Base-by-base conservation (phyloP, 2,329 filamentous ascomycete species). In the Pseudogymnoascus sp. region DNA sequence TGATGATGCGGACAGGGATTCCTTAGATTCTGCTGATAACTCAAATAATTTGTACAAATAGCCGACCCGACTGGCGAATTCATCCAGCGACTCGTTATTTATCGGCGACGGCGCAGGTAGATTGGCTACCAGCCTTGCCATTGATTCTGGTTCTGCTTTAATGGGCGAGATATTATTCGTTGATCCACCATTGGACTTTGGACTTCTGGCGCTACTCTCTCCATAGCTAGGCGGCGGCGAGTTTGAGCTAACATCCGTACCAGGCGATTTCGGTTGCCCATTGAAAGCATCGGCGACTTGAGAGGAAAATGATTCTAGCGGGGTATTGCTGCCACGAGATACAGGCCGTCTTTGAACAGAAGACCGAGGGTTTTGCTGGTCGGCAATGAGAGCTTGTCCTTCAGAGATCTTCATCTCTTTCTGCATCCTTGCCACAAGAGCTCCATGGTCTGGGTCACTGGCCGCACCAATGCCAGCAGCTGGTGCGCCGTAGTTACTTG, bases 1-100 rank as follows among this genome's bases (percentile, higher is more conserved):
- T 0, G 85, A 79, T 61, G 85, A 88, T 31, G 83, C 81, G 63
- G 84, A 80, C 4, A 92, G 73, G 0, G 90, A 86, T 67, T 85
- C 86, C 31, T 88, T 80, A 34, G 87, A 83, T 74, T 96, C 90
- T 0, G 92, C 88, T 64, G 93, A 90, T 48, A 93, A 76, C 39
- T 86, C 82, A 72, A 96, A 96, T 2, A 95, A 80, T 68, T 89
- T 86, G 66, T 85, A 87, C 69, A 95, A 83, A 72, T 93, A 90
- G 19, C 82, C 84, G 2, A 90, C 89, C 25, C 92, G 87, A 5
- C 78, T 74, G 3, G 85, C 83, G 73, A 96, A 96, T 11, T 87
- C 83, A 6, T 82, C 77, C 61, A 93, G 80, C 0, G 91, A 88
- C 63, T 87, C 85, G 61, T 90, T 86, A 2, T 79, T 79, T n/a